phyloP scores from a whole-genome alignment of 2,329 filamentous ascomycete genomes.

The Aureobasidium lini region DNA sequence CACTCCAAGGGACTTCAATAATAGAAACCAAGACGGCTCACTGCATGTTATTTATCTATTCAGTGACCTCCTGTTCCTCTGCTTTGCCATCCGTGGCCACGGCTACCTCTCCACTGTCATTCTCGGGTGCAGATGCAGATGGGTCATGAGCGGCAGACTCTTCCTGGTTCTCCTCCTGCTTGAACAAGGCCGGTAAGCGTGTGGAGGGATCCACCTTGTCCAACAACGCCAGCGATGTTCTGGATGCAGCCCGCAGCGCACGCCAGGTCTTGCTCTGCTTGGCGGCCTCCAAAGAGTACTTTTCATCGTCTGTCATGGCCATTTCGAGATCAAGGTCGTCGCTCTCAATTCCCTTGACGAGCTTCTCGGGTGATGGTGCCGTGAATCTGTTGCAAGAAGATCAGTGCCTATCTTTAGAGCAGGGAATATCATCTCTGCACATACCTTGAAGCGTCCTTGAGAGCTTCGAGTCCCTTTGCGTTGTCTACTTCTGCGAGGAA shows the following conservation, averaged over 20 bases:
- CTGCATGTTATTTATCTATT: slow-evolving; percentile 10
- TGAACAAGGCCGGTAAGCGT: slow-evolving; percentile 51
- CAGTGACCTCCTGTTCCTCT: neutral
- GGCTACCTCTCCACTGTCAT: slow-evolving; percentile 14
- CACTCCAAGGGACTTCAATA: neutral
- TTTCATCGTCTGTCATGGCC: slow-evolving; percentile 58
- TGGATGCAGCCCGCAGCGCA: slow-evolving; percentile 71
- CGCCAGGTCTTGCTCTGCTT: slow-evolving; percentile 90
- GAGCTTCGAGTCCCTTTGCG: slow-evolving; percentile 56
- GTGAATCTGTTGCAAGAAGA: slow-evolving; percentile 42
- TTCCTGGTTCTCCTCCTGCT: slow-evolving; percentile 20
- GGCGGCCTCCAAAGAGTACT: slow-evolving; percentile 53
- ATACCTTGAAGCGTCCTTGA: slow-evolving; percentile 56
- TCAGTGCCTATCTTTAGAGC: slow-evolving; percentile 26
- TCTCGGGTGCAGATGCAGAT: neutral
- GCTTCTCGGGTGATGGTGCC: slow-evolving; percentile 62
- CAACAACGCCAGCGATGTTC: slow-evolving; percentile 65
- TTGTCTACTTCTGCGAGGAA: slow-evolving; percentile 66
- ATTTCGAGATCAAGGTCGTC: slow-evolving; percentile 84
- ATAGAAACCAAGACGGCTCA: neutral
- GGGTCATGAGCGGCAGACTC: slow-evolving; percentile 9
- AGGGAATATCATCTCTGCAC: slow-evolving; percentile 14
- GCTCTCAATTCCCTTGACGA: slow-evolving; percentile 65
- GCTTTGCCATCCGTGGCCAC: slow-evolving; percentile 12
- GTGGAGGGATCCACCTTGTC: slow-evolving; percentile 82